Percentiles rank a stretch among this genome's conserved stretches.
These are phyloP conservation scores for Mycena sanguinolenta DNA, from an alignment of 768 basidiomycete genomes.

Conservation along the genomic window DNA sequence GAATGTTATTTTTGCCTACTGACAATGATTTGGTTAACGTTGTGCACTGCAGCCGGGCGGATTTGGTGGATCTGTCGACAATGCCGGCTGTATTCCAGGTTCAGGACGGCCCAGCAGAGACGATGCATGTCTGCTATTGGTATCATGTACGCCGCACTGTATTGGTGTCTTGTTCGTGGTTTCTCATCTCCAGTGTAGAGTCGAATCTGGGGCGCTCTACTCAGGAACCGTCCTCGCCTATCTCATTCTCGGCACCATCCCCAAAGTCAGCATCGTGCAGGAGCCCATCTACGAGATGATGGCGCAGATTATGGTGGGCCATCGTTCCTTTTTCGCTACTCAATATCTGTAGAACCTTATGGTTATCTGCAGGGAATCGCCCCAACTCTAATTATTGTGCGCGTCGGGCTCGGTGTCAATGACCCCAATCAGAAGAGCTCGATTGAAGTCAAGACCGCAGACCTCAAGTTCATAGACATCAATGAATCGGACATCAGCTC, in stretches of 20 bases:
- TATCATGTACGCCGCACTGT: conserved; percentile 42
- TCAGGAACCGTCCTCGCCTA: conserved; percentile 45
- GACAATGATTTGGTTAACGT: too few species aligned
- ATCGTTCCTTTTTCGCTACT: not conserved
- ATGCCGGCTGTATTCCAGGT: conserved; percentile 41
- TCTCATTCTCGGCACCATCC: conserved; percentile 27
- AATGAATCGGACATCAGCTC: too few species aligned
- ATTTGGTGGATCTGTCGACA: conserved; percentile 49
- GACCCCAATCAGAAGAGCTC: too few species aligned
- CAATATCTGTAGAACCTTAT: not conserved
- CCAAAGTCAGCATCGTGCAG: not conserved
- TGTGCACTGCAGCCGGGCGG: conserved; percentile 46
- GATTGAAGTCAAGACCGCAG: too few species aligned
- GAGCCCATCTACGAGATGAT: conserved; percentile 38
- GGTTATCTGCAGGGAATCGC: conserved; percentile 44
- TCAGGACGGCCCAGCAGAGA: conserved; percentile 34
- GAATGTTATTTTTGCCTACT: too few species aligned
- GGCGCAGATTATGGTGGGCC: conserved; percentile 47
- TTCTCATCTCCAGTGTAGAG: conserved; percentile 30
- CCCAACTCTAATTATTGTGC: conserved; percentile 50
- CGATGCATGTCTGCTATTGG: conserved; percentile 45
- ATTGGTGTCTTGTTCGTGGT: not conserved
- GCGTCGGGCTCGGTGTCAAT: conserved; percentile 45
- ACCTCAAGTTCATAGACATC: too few species aligned
- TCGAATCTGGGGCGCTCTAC: conserved; percentile 50